Evolutionary conservation across 177 flowering plant genomes (phyloP), one percentile per base, ranked within the genome.

Genomic region (Vitis hybrid): DNA sequence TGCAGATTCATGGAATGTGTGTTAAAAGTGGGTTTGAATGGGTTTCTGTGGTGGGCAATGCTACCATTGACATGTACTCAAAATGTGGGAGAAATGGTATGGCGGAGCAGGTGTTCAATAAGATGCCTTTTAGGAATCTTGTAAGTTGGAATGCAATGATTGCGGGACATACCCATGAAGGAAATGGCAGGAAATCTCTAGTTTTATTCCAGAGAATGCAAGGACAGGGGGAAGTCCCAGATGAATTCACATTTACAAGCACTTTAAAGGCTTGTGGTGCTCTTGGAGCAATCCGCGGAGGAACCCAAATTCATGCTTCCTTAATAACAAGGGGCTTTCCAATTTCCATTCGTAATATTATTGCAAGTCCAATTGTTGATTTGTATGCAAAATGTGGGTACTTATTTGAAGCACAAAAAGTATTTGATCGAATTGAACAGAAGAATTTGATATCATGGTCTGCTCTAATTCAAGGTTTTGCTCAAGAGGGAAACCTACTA

Each of bases 81-180:
- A 91, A 83, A 75, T 86, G 91, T 73, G 88, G 94, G 48, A 77
- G 76, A 67, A 71, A 84, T 48, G n/a, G 24, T 8, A 89, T 84
- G 63, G 94, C 92, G 18, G 79, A 61, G 12, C 49, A 30, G 10
- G 58, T 82, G 77, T 93, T 93, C 67, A 57, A 81, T 57, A 30
- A 1, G 30, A 79, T 90, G 89, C 80, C 83, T 0, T 35, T 30
- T 14, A 82, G 63, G 70, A 82, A 78, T 81, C 79, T 85, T 46
- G 81, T 93, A 48, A 85, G 83, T 67, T 93, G 94, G 91, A 91
- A 91, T 73, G 74, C 79, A 12, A 84, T 90, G 85, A 84, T 91
- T 30, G 83, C 88, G 3, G 89, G 81, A 17, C 84, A 87, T 62
- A 67, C 74, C 17, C 62, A 54, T 66, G 77, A 56, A 30, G 81